These are phyloP conservation scores for Aspergillus glaucus DNA, from an alignment of 2,329 filamentous ascomycete species.

Conservation along the genomic window DNA sequence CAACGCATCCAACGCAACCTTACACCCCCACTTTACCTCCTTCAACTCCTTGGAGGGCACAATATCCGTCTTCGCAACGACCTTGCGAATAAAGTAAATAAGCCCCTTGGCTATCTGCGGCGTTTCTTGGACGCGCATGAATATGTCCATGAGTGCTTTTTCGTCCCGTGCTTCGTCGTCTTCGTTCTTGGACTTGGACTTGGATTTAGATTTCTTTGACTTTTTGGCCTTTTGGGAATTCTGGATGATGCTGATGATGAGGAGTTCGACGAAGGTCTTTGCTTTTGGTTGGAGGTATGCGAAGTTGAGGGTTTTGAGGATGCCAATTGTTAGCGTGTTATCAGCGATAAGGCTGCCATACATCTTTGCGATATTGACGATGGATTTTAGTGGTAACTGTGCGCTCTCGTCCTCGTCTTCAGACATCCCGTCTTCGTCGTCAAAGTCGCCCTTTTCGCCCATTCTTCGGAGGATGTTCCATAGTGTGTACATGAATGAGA, in stretches of 20 bases:
- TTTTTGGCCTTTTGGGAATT: constrained; percentile 51
- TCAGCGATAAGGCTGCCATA: constrained; percentile 58
- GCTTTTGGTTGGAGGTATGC: constrained; percentile 71
- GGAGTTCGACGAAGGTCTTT: constrained; percentile 69
- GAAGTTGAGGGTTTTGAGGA: constrained; percentile 64
- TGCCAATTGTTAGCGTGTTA: constrained; percentile 51
- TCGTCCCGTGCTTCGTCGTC: constrained; percentile 41
- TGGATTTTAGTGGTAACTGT: constrained; percentile 47
- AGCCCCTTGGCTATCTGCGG: constrained; percentile 66
- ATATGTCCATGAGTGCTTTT: constrained; percentile 57
- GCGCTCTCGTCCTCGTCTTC: constrained; percentile 48
- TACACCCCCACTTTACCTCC: constrained; percentile 43
- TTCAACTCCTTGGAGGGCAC: constrained; percentile 48
- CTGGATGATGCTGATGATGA: constrained; percentile 70
- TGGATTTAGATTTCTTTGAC: constrained; percentile 18
- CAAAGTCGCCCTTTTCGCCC: constrained; percentile 60
- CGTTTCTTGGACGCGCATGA: constrained; percentile 57
- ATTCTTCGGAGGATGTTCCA: constrained; percentile 81
- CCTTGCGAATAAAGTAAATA: constrained; percentile 72
- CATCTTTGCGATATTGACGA: constrained; percentile 64
- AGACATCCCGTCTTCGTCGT: constrained; percentile 58
- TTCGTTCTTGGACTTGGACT: constrained; percentile 12
- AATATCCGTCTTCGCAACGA: constrained; percentile 61
- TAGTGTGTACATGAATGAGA: constrained; percentile 79
- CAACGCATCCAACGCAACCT: constrained; percentile 35